Evolutionary conservation across 179 eudicot genomes (phyloP), one percentile per base, ranked within the genome.

Genomic region (Kewa caespitosa): DNA sequence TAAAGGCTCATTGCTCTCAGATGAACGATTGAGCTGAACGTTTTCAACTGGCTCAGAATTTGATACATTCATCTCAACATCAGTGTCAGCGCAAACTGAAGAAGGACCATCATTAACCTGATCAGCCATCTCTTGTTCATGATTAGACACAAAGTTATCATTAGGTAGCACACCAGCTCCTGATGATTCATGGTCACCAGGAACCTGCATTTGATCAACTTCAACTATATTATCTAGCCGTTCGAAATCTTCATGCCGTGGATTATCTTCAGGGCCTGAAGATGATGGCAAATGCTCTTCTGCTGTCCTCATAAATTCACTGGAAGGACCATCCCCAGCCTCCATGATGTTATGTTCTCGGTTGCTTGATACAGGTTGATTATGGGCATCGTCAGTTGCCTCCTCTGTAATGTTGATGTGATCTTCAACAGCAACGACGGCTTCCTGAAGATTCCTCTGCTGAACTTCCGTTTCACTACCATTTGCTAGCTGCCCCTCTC

Each of bases 41-140:
- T 74, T 72, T 67, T 81, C 90, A 70, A 74, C 83, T 43, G 83
- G 79, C 78, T 90, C 93, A 38, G 64, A 64, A 50, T 80, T 85
- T 22, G 70, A 73, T 73, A 62, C 88, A 76, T 78, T 82, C 93
- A 91, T 89, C 80, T 81, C 92, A 73, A 87, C 83, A 84, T 93
- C 92, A 64, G 63, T 59, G 70, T 61, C 60, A 70, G 76, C 86
- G 65, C 70, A 74, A 60, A 79, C 90, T 17, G 83, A 74, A 80
- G 86, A 64, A 84, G 81, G 82, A 72, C 77, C 80, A 76, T 71
- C 25, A 61, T 81, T 87, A 69, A 81, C 84, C 50, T 82, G 87
- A 81, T 81, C 52, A 37, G 76, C 78, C 78, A 78, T 79, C 70
- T 79, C 85, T 30, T 41, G 69, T 65, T 81, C 90, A 76, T 89